phyloP scores from a whole-genome alignment of 345 rosid genomes.

The Clausena lansium region DNA sequence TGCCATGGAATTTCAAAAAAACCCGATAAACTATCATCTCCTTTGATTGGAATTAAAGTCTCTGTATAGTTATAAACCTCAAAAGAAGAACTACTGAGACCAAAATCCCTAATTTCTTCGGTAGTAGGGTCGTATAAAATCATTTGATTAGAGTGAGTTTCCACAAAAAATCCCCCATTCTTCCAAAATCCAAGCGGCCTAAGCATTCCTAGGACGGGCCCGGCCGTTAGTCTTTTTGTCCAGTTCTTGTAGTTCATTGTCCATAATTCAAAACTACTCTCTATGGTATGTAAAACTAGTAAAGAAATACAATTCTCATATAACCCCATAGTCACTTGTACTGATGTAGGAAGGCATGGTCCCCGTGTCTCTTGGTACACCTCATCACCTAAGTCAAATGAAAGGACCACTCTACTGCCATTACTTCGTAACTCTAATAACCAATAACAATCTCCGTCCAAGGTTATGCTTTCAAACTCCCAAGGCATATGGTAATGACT shows the following conservation, averaged over 20 bases:
- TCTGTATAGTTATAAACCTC: background rate
- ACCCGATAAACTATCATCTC: background rate
- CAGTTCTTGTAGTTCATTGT: fast-evolving
- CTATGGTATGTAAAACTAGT: background rate
- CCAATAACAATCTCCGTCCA: no score
- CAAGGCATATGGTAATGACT: no score
- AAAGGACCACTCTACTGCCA: no score
- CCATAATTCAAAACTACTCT: background rate
- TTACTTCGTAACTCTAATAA: no score
- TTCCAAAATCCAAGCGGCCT: background rate
- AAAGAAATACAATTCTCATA: background rate
- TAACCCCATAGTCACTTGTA: fast-evolving
- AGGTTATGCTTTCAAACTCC: no score
- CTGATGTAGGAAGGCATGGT: background rate
- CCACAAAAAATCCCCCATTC: fast-evolving
- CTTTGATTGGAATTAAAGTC: background rate
- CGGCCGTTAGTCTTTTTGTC: fast-evolving
- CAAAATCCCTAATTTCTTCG: background rate
- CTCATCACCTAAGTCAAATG: background rate
- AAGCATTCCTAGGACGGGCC: background rate
- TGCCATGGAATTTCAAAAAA: background rate
- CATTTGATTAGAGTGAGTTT: background rate
- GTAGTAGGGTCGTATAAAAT: background rate
- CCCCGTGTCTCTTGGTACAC: background rate
- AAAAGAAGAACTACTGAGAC: fast-evolving